Conservation (phyloP, 148 eudicot genomes). For the Spergularia marina region DNA sequence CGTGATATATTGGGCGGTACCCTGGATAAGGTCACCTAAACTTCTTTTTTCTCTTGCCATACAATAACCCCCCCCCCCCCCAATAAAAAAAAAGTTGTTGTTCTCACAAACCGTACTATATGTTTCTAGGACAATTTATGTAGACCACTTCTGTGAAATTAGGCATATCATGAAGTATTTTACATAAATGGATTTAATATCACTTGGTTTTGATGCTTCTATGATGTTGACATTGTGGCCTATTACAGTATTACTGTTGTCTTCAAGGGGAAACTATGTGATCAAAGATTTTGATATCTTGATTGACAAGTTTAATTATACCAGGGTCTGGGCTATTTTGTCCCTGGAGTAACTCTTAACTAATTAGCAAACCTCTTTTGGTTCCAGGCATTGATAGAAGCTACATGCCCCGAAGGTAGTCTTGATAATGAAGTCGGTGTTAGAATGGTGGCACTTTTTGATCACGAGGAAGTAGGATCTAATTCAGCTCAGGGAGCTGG, state of each 20-base stretch:
- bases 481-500: slow-evolving; percentile 99
- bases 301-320: not conserved
- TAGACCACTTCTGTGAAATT: too few species aligned
- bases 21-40: too few species aligned
- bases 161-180: not conserved
- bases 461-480: slow-evolving; percentile 97
- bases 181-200: not conserved
- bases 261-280: not conserved
- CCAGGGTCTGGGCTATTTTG: too few species aligned
- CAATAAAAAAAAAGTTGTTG: too few species aligned
- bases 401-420: slow-evolving; percentile 64
- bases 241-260: not conserved
- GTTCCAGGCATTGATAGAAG: slow-evolving; percentile 84
- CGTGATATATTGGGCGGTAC: too few species aligned
- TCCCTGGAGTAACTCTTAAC: not conserved
- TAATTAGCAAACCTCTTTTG: not conserved
- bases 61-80: too few species aligned
- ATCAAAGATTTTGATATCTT: not conserved
- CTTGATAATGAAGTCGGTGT: slow-evolving; percentile 90
- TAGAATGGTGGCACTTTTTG: slow-evolving; percentile 90
- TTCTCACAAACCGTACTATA: too few species aligned
- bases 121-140: too few species aligned
- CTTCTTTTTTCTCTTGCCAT: too few species aligned
- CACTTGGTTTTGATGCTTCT: not conserved
- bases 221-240: not conserved